These are phyloP conservation scores for Baudoinia panamericana DNA, from an alignment of 495 filamentous ascomycete genomes.

Conservation along the genomic window DNA sequence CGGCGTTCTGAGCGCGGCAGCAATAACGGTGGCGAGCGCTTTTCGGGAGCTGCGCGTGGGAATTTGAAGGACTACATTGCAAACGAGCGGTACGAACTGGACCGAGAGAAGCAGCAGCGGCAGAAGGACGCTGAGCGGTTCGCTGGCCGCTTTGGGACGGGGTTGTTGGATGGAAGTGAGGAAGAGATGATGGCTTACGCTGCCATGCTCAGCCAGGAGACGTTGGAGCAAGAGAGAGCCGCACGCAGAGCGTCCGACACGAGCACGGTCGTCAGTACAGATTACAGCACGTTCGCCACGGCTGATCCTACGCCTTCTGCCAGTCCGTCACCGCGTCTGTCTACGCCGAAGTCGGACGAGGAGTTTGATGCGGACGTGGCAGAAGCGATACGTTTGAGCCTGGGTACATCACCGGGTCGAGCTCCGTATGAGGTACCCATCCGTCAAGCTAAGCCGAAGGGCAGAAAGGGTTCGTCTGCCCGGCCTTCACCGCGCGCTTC, in stretches of 20 bases:
- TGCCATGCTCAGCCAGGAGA: conserved; percentile 72
- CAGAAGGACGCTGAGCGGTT: conserved; percentile 50
- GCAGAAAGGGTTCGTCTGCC: conserved; percentile 16
- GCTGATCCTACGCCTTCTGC: conserved; percentile 9
- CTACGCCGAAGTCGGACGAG: conserved; percentile 36
- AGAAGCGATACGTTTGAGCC: conserved; percentile 64
- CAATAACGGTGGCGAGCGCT: conserved; percentile 41
- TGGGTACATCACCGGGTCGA: conserved; percentile 34
- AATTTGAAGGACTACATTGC: conserved; percentile 66
- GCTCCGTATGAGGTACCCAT: conserved; percentile 27
- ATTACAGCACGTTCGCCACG: conserved; percentile 23
- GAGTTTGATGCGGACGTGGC: conserved; percentile 64
- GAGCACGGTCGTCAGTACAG: conserved; percentile 31
- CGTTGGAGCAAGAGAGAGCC: conserved; percentile 46
- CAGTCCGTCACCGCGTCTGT: conserved; percentile 4
- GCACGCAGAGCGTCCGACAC: conserved; percentile 41
- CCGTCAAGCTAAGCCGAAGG: conserved; percentile 25
- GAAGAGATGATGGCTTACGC: conserved; percentile 87
- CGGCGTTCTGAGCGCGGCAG: conserved; percentile 47
- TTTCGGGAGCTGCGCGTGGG: conserved; percentile 46
- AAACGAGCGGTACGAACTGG: conserved; percentile 66
- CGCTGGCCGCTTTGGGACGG: conserved; percentile 67
- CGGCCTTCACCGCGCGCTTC: conserved; percentile 11
- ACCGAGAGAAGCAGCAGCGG: conserved; percentile 54
- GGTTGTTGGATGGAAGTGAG: conserved; percentile 61